Conservation (phyloP, 129 eudicot species). For the Heracleum sosnowskyi region DNA sequence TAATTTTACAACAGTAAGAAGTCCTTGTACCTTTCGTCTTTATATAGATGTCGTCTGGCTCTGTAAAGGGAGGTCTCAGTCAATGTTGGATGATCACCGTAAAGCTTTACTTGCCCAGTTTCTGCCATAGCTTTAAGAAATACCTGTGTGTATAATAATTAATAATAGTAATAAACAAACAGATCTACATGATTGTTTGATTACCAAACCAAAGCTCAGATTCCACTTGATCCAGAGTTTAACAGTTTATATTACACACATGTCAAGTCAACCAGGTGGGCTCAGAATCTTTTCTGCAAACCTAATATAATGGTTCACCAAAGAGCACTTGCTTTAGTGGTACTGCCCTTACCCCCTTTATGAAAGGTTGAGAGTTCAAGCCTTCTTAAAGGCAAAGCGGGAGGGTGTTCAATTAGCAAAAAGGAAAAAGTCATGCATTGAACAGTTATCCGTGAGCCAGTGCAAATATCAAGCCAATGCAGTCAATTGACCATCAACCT, state of each 20-base stretch:
- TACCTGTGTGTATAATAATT: conserved; percentile 36
- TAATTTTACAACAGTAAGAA: conserved; percentile 2
- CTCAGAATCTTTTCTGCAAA: background rate
- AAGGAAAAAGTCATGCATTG: background rate
- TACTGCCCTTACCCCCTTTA: background rate
- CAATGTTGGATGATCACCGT: conserved; percentile 81
- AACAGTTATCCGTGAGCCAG: background rate
- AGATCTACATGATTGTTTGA: conserved; percentile 1
- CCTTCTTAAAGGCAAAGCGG: background rate
- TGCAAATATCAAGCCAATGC: background rate
- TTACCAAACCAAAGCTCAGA: background rate
- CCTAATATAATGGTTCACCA: background rate
- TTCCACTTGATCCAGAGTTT: background rate
- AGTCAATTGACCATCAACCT: background rate
- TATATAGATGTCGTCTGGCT: conserved; percentile 88
- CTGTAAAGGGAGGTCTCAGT: conserved; percentile 90
- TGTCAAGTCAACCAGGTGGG: background rate
- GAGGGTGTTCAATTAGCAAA: background rate
- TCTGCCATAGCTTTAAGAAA: conserved; percentile 99
- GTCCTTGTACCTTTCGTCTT: conserved; percentile 72
- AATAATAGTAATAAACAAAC: background rate
- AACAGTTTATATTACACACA: background rate
- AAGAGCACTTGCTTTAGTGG: background rate
- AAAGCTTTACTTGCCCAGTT: conserved; percentile 94
- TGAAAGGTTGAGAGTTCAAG: background rate